Base-by-base conservation (phyloP, 345 rosid species). In the Cardamine resedifolia region DNA sequence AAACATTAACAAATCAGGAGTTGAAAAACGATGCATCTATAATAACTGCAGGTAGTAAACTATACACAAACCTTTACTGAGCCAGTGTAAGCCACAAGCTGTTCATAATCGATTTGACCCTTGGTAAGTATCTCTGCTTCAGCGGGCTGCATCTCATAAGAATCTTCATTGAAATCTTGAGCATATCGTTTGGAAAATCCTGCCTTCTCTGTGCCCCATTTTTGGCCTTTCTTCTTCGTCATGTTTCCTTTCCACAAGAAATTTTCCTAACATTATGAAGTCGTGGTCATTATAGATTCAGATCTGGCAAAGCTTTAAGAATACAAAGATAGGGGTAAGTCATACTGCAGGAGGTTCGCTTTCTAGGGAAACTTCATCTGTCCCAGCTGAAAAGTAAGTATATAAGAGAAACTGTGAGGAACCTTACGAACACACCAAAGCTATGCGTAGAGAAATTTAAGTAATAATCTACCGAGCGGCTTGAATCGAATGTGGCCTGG, bases 401-500 rank as follows among this genome's bases (percentile, higher is more conserved):
- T 4, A 58, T 60, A 34, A 70, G 73, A 75, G 15, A 68, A 30
- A 55, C 49, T 7, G 48, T 50, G 53, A 80, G 68, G 11, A 76
- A 16, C 62, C 15, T 7, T 7, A 47, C 41, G 34, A 66, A 78
- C 3, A 30, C 58, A 58, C 4, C 0, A 57, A 56, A 45, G 36
- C 24, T 57, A 23, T 23, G 26, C 56, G 48, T 19, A 47, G 27
- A 64, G 43, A 52, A 60, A 11, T 15, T 45, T 28, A 31, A 1
- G 10, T 21, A 31, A 52, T 24, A 58, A 84, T 85, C 82, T 71
- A 57, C 82, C 80, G 6, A 83, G 76, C 23, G 90, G 85, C 66
- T 83, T 81, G 82, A 92, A 96, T 66, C 96, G 92, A 78, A 96
- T 90, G 79, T 96, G 97, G 71, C 98, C 98, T 23, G 99, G 97